These are phyloP conservation scores for Diaporthe sp. DNA, from an alignment of 2,329 filamentous ascomycete species.

Conservation along the genomic window DNA sequence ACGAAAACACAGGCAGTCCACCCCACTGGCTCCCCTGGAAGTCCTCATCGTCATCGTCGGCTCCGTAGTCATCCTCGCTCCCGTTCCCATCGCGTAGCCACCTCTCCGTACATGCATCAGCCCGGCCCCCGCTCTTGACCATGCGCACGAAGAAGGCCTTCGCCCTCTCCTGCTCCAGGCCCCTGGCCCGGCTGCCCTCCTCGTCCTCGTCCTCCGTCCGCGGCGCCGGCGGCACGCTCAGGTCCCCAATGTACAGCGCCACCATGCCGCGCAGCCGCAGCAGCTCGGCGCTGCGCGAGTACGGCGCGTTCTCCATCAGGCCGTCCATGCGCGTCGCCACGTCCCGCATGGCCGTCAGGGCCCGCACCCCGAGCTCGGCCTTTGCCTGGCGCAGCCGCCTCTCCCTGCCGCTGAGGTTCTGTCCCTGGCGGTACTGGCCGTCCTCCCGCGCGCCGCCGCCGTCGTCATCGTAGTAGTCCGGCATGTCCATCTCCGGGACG, in stretches of 20 bases:
- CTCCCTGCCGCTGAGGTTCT: constrained; percentile 41
- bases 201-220: constrained; percentile 46
- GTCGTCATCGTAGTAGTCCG: constrained; percentile 45
- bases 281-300: constrained; percentile 75
- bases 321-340: constrained; percentile 80
- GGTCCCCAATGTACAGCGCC: constrained; percentile 80
- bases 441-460: constrained; percentile 38
- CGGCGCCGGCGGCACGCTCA: constrained; percentile 63
- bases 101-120: constrained; percentile 50
- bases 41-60: constrained; percentile 44
- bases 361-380: constrained; percentile 60
- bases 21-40: constrained; percentile 44
- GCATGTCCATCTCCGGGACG: constrained; percentile 44
- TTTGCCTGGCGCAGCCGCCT: constrained; percentile 48
- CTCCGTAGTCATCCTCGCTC: constrained; percentile 45
- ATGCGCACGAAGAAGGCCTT: constrained; percentile 55
- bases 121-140: constrained; percentile 47
- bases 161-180: constrained; percentile 55
- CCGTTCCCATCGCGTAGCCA: constrained; percentile 45
- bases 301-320: constrained; percentile 78
- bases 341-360: constrained; percentile 70
- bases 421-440: constrained; percentile 38
- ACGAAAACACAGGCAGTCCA: constrained; percentile 50
- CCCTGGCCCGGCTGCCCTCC: constrained; percentile 49
- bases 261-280: constrained; percentile 81